Evolutionary conservation across 2,329 filamentous ascomycete genomes (phyloP).

Genomic region (Colletotrichum filicis): DNA sequence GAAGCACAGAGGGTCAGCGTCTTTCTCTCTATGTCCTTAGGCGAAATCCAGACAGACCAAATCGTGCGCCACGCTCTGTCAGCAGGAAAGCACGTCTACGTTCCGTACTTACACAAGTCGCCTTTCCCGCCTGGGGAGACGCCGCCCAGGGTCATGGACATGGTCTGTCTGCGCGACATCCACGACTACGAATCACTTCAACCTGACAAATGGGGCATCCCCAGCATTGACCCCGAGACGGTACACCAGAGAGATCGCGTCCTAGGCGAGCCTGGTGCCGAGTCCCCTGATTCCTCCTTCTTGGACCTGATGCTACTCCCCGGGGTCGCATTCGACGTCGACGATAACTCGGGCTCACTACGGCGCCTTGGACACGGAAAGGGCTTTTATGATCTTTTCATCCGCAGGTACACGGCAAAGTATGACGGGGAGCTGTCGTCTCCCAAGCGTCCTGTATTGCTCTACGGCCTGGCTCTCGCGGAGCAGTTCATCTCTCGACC

Average conservation of each 20-base stretch:
- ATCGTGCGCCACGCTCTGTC: conserved; percentile 85
- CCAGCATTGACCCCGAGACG: conserved; percentile 77
- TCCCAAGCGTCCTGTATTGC: conserved; percentile 53
- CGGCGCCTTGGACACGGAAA: conserved; percentile 91
- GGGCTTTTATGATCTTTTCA: conserved; percentile 96
- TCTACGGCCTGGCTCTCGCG: conserved; percentile 83
- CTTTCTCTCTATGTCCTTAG: conserved; percentile 91
- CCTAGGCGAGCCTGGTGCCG: conserved; percentile 70
- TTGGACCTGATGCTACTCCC: conserved; percentile 93
- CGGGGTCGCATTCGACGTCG: conserved; percentile 88
- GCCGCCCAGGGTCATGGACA: conserved; percentile 85
- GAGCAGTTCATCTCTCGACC: conserved; percentile 80
- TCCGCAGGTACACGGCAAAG: conserved; percentile 75
- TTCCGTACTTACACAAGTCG: conserved; percentile 85
- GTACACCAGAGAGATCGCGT: conserved; percentile 77
- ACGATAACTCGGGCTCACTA: conserved; percentile 63
- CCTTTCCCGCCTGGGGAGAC: conserved; percentile 58
- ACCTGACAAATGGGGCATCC: conserved; percentile 92
- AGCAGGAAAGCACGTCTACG: conserved; percentile 85
- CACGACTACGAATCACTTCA: conserved; percentile 82
- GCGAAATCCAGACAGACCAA: conserved; percentile 84
- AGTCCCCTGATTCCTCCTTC: conserved; percentile 41
- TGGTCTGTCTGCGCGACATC: conserved; percentile 81
- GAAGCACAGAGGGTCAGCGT: conserved; percentile 82
- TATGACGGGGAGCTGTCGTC: conserved; percentile 10